Base-by-base conservation (phyloP, 306 rosid species). In the Adenanthera pavonina region DNA sequence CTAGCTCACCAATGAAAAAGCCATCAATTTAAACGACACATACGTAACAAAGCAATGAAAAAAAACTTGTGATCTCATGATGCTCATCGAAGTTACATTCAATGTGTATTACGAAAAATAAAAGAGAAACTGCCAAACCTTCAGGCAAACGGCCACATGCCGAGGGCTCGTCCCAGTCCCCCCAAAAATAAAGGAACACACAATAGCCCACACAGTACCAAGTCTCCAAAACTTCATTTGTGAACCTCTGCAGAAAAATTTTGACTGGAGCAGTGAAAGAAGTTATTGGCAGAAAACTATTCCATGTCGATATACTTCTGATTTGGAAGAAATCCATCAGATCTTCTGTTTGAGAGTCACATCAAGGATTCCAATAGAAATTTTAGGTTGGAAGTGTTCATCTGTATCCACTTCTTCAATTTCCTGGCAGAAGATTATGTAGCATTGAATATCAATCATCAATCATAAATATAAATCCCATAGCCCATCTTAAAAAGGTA, bases 391-490 rank as follows among this genome's bases (percentile, higher is more conserved):
- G 86, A 92, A 95, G 78, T 92, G 95, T 85, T 92, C 98, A 76
- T 95, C 99, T 4, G 99, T 95, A 84, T 95, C 99, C 62, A 95
- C 98, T 92, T 93, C 98, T 83, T 95, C 99, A 52, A 95, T 91
- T 87, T 87, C 90, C 90, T 87, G 82, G 35, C 3, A 64, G n/a
- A 81, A 59, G 49, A 48, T 84, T 77, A 76, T 41, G 74, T 33
- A 72, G 54, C 47, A 69, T 68, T 72, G 52, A 83, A 52, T 70
- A 9, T 38, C 48, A 66, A 87, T 8, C 46, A 36, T 15, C 17
- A 10, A 72, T 53, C 65, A 13, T 51, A 85, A 82, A 64, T 77
- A 47, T 20, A 40, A 71, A 62, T 69, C 75, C 30, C 12, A 34
- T 35, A 8, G 64, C 17, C 51, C 17, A 41, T 34, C 56, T n/a